Evolutionary conservation across 331 rosid genomes (phyloP).

Genomic region (Cydonia oblonga): DNA sequence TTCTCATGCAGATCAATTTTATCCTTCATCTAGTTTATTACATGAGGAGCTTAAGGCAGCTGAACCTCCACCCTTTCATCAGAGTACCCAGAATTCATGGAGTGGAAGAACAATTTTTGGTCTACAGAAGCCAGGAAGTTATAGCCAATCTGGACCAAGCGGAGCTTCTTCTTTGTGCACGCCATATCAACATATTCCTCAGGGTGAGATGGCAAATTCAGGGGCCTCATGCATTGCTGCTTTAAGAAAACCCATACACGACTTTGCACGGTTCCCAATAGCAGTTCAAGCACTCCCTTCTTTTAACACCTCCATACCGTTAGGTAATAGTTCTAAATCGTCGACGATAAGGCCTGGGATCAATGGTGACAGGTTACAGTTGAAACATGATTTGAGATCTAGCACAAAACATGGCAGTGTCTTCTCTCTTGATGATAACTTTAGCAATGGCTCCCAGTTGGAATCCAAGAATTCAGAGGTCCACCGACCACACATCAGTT

Average conservation of each 20-base stretch:
- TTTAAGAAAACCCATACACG: background rate
- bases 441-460: conserved; percentile 9
- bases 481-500: conserved; percentile 8
- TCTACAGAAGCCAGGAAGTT: conserved; percentile 11
- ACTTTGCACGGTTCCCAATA: background rate
- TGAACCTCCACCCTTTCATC: conserved; percentile 12
- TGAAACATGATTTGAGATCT: conserved; percentile 2
- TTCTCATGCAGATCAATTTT: conserved; percentile 3
- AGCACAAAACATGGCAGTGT: conserved; percentile 11
- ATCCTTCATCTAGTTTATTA: conserved; percentile 9
- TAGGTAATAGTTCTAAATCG: conserved; percentile 15
- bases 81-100: conserved; percentile 16
- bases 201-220: conserved; percentile 12
- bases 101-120: conserved; percentile 16
- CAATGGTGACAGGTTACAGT: conserved; percentile 4
- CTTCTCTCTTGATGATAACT: conserved; percentile 9
- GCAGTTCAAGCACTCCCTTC: conserved; percentile 27
- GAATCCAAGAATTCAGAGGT: conserved; percentile 9
- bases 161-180: conserved; percentile 8
- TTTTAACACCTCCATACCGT: conserved; percentile 15
- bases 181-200: conserved; percentile 9
- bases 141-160: conserved; percentile 19
- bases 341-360: conserved; percentile 12
- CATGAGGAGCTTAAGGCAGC: conserved; percentile 17
- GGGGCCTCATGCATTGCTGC: conserved; percentile 15